Conservation (phyloP, 176 grass and related monocot genomes). For the Eragrostis curvula region DNA sequence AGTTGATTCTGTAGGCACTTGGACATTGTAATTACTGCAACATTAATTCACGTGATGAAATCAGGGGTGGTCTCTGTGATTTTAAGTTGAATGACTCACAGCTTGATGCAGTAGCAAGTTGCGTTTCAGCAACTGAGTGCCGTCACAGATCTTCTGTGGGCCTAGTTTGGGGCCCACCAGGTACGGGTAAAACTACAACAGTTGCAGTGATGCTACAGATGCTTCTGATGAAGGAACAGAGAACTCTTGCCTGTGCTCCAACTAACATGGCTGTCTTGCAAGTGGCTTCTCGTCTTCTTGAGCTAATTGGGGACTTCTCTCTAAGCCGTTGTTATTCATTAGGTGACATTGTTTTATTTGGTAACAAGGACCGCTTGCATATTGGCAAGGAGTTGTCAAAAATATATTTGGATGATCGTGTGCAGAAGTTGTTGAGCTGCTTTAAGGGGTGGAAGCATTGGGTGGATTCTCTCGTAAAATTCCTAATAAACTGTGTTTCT, state of each 20-base stretch:
- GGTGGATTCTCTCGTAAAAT: constrained; percentile 52
- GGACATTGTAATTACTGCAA: constrained; percentile 52
- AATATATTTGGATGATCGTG: constrained; percentile 75
- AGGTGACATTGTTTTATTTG: constrained; percentile 81
- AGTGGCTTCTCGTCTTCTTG: constrained; percentile 70
- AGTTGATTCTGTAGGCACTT: constrained; percentile 43
- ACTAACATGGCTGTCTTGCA: constrained; percentile 88
- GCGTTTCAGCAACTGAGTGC: constrained; percentile 57
- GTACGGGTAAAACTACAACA: constrained; percentile 88
- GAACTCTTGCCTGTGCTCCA: constrained; percentile 74
- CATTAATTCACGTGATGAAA: constrained; percentile 39
- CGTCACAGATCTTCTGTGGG: constrained; percentile 54
- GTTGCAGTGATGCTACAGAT: constrained; percentile 64
- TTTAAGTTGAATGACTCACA: constrained; percentile 77
- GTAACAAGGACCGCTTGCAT: constrained; percentile 77
- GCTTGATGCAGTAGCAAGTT: constrained; percentile 54
- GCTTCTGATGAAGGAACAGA: constrained; percentile 61
- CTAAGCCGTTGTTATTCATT: constrained; percentile 41
- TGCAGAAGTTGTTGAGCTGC: constrained; percentile 48
- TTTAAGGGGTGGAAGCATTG: constrained; percentile 67
- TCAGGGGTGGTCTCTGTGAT: constrained; percentile 42
- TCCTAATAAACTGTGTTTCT: constrained; percentile 56
- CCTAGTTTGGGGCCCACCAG: constrained; percentile 84
- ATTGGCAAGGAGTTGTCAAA: constrained; percentile 51
- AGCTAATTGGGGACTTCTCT: constrained; percentile 49